Evolutionary conservation across 257 asterid genomes (phyloP).

Genomic region (Ilex aquifolium): DNA sequence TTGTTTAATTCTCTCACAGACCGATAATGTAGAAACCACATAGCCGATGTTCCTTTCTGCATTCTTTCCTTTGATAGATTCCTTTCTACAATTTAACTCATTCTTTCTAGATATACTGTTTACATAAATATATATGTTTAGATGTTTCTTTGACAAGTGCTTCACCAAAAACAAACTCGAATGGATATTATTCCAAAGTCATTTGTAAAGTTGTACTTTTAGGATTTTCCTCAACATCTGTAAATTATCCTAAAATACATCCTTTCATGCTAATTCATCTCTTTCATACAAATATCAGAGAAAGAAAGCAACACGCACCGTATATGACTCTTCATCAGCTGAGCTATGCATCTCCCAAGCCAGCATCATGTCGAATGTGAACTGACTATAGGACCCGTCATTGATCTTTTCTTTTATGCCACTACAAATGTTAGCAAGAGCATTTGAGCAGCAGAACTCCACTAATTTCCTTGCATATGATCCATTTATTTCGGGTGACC

Average conservation of each 20-base stretch:
- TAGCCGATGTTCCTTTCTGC: no score
- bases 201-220: background rate
- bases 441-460: slow-evolving; percentile 62
- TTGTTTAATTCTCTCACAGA: no score
- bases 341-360: slow-evolving; percentile 80
- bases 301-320: slow-evolving; percentile 23
- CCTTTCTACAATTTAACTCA: no score
- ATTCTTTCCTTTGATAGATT: no score
- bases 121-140: no score
- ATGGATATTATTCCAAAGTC: background rate
- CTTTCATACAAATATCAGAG: background rate
- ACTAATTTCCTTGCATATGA: slow-evolving; percentile 54
- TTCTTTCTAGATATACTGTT: no score
- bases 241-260: no score
- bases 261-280: no score
- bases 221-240: no score
- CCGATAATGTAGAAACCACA: no score
- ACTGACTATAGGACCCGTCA: slow-evolving; percentile 64
- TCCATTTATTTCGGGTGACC: slow-evolving; percentile 37
- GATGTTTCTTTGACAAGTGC: background rate
- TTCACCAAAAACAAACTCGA: background rate
- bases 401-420: slow-evolving; percentile 41
- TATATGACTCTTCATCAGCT: slow-evolving; percentile 37
- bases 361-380: slow-evolving; percentile 88
- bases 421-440: slow-evolving; percentile 41